Conservation (phyloP, 306 rosid genomes). For the Begonia loranthoides region DNA sequence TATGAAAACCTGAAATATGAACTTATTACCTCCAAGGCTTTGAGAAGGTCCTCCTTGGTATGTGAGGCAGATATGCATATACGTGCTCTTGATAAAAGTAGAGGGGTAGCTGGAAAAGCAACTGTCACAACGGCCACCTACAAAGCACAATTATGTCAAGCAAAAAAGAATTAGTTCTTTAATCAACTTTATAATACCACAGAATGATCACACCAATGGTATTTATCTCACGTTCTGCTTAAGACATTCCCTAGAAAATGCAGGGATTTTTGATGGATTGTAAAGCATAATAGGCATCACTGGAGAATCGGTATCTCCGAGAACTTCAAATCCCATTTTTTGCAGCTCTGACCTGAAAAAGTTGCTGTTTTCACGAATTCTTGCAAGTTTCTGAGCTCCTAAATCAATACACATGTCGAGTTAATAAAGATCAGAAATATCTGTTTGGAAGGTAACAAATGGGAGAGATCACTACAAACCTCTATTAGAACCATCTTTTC, state of each 20-base stretch:
- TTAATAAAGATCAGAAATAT: neutral
- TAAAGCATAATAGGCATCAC: slow-evolving; percentile 93
- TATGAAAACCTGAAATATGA: too few species aligned
- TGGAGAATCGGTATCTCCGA: slow-evolving; percentile 72
- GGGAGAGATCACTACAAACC: slow-evolving; percentile 24
- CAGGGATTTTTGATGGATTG: slow-evolving; percentile 87
- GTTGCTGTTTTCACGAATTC: slow-evolving; percentile 77
- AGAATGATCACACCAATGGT: too few species aligned
- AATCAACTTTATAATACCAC: too few species aligned
- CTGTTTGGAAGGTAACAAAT: neutral
- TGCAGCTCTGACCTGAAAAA: slow-evolving; percentile 88
- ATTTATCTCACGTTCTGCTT: slow-evolving; percentile 53
- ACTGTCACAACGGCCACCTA: slow-evolving; percentile 88
- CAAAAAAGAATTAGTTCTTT: too few species aligned
- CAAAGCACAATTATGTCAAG: neutral
- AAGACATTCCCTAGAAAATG: slow-evolving; percentile 92
- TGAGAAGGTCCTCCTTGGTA: slow-evolving; percentile 66
- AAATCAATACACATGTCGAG: slow-evolving; percentile 1
- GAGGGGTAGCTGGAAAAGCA: slow-evolving; percentile 91
- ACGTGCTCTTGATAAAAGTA: slow-evolving; percentile 79
- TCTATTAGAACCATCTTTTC: slow-evolving; percentile 91
- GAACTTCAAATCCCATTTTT: slow-evolving; percentile 85
- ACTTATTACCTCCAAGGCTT: slow-evolving; percentile 56
- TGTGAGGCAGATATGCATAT: slow-evolving; percentile 92
- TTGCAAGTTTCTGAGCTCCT: slow-evolving; percentile 86